phyloP scores from a whole-genome alignment of 176 grass and related monocot species.

The Ensete ventricosum region DNA sequence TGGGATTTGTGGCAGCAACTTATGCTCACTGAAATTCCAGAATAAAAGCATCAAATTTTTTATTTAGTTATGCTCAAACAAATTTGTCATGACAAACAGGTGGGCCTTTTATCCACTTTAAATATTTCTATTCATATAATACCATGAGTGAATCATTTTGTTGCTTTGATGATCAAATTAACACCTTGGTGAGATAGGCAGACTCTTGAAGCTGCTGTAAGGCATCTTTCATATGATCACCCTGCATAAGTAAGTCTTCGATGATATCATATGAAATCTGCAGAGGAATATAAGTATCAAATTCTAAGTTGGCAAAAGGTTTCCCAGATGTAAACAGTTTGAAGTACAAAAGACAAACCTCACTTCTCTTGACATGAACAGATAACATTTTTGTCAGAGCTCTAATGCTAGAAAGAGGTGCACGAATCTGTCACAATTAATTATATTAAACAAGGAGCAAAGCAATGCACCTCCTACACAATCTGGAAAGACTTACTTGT shows the following conservation, averaged over 20 bases:
- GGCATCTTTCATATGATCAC: constrained; percentile 66
- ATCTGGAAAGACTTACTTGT: constrained; percentile 37
- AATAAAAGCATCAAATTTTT: background rate
- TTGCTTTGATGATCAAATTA: background rate
- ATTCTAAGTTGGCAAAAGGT: background rate
- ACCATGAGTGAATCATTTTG: background rate
- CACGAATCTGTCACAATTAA: constrained; percentile 49
- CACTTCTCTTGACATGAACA: constrained; percentile 43
- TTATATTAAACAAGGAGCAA: constrained; percentile 4
- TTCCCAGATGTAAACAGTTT: background rate
- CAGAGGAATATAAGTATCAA: constrained; percentile 25
- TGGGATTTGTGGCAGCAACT: background rate
- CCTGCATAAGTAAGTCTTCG: constrained; percentile 69
- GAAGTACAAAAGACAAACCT: constrained; percentile 29
- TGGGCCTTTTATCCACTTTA: background rate
- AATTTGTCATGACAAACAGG: background rate
- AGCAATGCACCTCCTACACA: constrained; percentile 9
- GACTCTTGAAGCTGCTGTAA: constrained; percentile 70
- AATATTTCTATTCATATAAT: background rate
- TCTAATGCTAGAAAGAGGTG: constrained; percentile 59
- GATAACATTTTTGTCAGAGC: constrained; percentile 68
- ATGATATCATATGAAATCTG: constrained; percentile 67
- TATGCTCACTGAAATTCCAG: background rate
- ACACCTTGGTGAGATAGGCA: constrained; percentile 67
- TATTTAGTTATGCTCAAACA: background rate